Conservation (phyloP, 73 alveolate genomes). For the Paramecium biaurelia region DNA sequence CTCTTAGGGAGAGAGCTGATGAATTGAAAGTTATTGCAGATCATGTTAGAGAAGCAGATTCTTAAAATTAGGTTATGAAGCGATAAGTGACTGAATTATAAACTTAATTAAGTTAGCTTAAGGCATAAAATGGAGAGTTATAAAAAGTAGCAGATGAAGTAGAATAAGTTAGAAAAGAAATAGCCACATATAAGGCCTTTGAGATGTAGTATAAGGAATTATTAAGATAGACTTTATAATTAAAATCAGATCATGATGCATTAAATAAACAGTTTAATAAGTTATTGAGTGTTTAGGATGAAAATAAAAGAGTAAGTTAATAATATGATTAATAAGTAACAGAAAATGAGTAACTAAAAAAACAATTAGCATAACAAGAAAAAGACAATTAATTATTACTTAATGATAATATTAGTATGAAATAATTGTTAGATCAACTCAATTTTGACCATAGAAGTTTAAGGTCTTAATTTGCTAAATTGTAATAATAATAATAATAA, state of each 20-base stretch:
- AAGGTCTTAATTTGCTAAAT: background rate
- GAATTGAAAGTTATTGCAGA: conserved; percentile 8
- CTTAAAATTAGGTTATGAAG: background rate
- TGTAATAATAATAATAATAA: background rate
- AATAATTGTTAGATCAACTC: conserved; percentile 11
- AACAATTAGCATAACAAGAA: background rate
- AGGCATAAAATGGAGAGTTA: background rate
- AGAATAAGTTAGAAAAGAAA: background rate
- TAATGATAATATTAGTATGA: conserved; percentile 21
- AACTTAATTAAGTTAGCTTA: background rate
- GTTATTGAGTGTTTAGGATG: conserved; percentile 7
- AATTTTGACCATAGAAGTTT: background rate
- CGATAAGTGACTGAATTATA: background rate
- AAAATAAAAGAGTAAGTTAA: background rate
- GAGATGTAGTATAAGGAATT: background rate
- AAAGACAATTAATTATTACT: background rate
- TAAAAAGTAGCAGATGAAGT: conserved; percentile 20
- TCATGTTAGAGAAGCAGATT: background rate
- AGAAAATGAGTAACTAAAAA: background rate
- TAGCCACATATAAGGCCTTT: conserved; percentile 30
- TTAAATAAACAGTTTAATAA: conserved; percentile 20
- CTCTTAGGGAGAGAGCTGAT: background rate
- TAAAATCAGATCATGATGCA: conserved; percentile 40
- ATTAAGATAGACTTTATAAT: background rate
- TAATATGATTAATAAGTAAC: background rate